Evolutionary conservation across 495 filamentous ascomycete species (phyloP).

Genomic region (Trypethelium eluteriae): DNA sequence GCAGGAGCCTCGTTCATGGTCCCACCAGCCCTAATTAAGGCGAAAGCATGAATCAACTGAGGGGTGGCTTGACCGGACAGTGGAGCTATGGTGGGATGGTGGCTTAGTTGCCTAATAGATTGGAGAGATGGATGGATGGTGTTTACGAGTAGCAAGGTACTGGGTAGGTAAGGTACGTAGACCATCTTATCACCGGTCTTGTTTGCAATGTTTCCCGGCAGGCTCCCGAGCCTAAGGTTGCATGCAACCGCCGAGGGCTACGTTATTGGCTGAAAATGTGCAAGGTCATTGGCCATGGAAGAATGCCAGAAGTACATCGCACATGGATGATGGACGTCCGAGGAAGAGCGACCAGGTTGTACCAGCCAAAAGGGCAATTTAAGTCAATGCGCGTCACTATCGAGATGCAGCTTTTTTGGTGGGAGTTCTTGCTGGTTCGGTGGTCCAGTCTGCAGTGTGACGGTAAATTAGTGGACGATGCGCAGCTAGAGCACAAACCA

Average conservation of each 20-base stretch:
- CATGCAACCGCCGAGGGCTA: slow-evolving; percentile 1
- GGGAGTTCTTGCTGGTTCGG: neutral
- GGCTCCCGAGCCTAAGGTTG: neutral
- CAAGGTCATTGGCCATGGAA: neutral
- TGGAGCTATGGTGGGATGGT: too few relatives aligned
- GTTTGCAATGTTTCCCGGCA: neutral
- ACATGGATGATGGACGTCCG: neutral
- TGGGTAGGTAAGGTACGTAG: neutral
- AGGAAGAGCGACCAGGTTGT: too few relatives aligned
- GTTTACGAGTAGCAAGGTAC: neutral
- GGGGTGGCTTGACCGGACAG: too few relatives aligned
- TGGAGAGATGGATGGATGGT: too few relatives aligned
- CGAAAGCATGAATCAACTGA: neutral
- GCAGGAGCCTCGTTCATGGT: slow-evolving; percentile 1
- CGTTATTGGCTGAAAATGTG: neutral
- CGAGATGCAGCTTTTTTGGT: neutral
- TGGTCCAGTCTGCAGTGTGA: neutral
- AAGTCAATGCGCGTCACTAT: slow-evolving; percentile 4
- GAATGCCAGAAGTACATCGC: neutral
- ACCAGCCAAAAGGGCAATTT: neutral
- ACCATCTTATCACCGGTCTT: too few relatives aligned
- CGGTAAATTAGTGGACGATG: neutral
- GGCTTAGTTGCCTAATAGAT: neutral
- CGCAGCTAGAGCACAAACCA: neutral
- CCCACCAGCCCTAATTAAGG: neutral